Conservation (phyloP, 2,329 filamentous ascomycete species). For the Monosporascus sp. region DNA sequence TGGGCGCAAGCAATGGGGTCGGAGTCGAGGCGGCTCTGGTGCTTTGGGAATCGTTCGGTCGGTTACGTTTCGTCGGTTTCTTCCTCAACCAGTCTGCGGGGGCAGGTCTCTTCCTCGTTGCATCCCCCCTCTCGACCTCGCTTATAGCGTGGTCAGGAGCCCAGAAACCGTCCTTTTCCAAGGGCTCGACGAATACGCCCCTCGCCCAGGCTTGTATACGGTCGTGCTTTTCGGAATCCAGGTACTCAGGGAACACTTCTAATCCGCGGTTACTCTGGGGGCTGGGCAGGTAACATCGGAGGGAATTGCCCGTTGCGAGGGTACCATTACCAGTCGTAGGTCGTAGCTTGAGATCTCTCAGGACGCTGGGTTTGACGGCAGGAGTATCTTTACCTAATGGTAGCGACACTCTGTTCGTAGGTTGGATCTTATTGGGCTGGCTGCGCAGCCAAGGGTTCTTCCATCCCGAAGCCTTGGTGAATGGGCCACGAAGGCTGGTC, state of each 20-base stretch:
- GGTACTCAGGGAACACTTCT: slow-evolving; percentile 7
- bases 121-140: slow-evolving; percentile 1
- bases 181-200: slow-evolving; percentile 8
- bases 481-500: slow-evolving; percentile 57
- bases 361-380: slow-evolving; percentile 3
- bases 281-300: slow-evolving; percentile 37
- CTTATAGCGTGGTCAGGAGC: slow-evolving; percentile 12
- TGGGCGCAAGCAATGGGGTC: slow-evolving; percentile 11
- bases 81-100: slow-evolving; percentile 24
- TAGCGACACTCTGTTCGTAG: slow-evolving; percentile 1
- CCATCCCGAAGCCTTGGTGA: slow-evolving; percentile 46
- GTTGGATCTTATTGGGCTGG: slow-evolving; percentile 1
- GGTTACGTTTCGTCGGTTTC: slow-evolving; percentile 19
- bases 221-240: slow-evolving; percentile 12
- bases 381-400: slow-evolving; percentile 3
- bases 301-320: slow-evolving; percentile 13
- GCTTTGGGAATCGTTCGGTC: slow-evolving; percentile 11
- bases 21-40: slow-evolving; percentile 12
- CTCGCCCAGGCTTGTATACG: slow-evolving; percentile 23
- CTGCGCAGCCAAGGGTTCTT: slow-evolving; percentile 45
- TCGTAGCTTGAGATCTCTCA: slow-evolving; percentile 3
- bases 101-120: slow-evolving; percentile 16
- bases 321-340: slow-evolving; percentile 5
- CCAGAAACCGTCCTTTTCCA: slow-evolving; percentile 25
- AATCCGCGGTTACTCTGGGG: slow-evolving; percentile 24